Evolutionary conservation across 441 rosid genomes (phyloP), one percentile per base, ranked within the genome.

Genomic region (Mallotus repandus): DNA sequence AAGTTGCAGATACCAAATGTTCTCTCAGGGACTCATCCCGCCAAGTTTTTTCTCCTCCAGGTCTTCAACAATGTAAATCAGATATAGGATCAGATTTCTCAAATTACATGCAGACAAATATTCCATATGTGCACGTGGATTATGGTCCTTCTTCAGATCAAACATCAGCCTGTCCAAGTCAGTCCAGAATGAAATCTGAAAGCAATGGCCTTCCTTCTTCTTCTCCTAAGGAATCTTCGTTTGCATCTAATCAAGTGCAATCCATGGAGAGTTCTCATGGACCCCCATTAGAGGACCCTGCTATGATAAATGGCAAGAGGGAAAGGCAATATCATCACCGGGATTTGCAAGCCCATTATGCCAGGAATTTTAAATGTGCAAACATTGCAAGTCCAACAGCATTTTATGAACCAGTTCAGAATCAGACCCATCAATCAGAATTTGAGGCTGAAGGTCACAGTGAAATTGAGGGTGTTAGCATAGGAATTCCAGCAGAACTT

Each of bases 201-300:
- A 84, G 80, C 70, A 85, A 79, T 72, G 78, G 81, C 52, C 80
- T 81, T 66, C 80, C 79, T 73, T 83, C 85, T 57, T 77, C 87
- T 80, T 80, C 78, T 66, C 79, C 82, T 68, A 81, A 85, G 72
- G 86, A 81, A 70, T 86, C 89, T 52, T 87, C 90, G 63, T 80
- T 81, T 85, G 82, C 87, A 68, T 91, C 97, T 70, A 89, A 83
- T 76, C 89, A 77, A 71, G 84, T 79, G 69, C 84, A 78, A 72
- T 84, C 88, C 63, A 50, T 79, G 35, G 89, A 86, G 77, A 86
- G 84, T 69, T 77, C 83, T 46, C 79, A 65, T 72, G 81, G 79
- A 68, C 80, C 79, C 73, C 59, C 79, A 52, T 75, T 79, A 57
- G 78, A 84, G 75, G 82, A 83, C 81, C 71, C 75, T 73, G 71